Conservation (phyloP, 2,329 filamentous ascomycete species). For the Cytospora paraplurivora region DNA sequence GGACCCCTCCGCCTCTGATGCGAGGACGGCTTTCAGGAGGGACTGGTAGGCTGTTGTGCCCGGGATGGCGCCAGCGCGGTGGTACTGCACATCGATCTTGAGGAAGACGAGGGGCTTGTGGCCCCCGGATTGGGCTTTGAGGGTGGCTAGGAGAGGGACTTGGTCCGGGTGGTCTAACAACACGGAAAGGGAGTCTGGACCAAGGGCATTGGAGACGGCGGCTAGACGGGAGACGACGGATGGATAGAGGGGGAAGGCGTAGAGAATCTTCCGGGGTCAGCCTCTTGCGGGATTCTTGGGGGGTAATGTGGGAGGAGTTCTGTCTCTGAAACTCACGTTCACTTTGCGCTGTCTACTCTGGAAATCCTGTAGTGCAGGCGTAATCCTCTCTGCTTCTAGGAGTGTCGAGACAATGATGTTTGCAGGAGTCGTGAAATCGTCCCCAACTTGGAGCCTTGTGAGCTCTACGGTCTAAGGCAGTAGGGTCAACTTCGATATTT, state of each 20-base stretch:
- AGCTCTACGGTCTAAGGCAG: conserved; percentile 62
- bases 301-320: background rate
- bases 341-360: conserved; percentile 54
- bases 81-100: conserved; percentile 74
- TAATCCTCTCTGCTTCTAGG: conserved; percentile 69
- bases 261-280: conserved; percentile 56
- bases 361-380: conserved; percentile 62
- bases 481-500: background rate
- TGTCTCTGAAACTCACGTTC: conserved; percentile 52
- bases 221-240: conserved; percentile 63
- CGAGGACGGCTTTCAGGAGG: conserved; percentile 59
- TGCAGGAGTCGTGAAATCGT: conserved; percentile 47
- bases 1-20: conserved; percentile 56
- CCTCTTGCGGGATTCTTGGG: background rate
- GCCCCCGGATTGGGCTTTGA: conserved; percentile 47
- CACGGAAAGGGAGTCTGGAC: conserved; percentile 59
- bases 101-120: conserved; percentile 61
- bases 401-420: conserved; percentile 74
- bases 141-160: conserved; percentile 49
- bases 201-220: conserved; percentile 56
- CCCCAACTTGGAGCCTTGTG: conserved; percentile 69
- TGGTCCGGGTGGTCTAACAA: conserved; percentile 72
- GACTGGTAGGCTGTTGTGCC: conserved; percentile 51
- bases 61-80: conserved; percentile 67
- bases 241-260: conserved; percentile 69